phyloP scores from a whole-genome alignment of 78 protist genomes.

The Salpingoeca rosetta region DNA sequence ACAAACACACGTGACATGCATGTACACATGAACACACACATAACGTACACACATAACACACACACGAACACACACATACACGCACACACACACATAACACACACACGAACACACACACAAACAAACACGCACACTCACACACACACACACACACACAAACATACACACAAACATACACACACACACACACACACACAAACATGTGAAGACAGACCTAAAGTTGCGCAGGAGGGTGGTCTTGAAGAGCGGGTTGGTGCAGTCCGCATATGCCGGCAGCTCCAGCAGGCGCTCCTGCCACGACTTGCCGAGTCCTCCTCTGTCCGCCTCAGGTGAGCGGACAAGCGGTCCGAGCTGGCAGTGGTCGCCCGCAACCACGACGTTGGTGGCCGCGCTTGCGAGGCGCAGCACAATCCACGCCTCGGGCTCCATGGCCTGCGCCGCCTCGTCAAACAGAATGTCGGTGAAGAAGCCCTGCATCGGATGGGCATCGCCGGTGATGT shows the following conservation, averaged over 20 bases:
- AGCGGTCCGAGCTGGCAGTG: constrained; percentile 11
- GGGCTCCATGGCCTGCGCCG: constrained; percentile 12
- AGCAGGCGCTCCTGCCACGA: constrained; percentile 10
- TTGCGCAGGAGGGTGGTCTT: too few species aligned
- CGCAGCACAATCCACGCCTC: not conserved
- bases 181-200: too few species aligned
- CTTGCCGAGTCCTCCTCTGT: not conserved
- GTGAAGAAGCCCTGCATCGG: not conserved
- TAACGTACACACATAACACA: too few species aligned
- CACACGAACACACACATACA: too few species aligned
- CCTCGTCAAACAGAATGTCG: constrained; percentile 1
- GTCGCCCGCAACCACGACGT: constrained; percentile 5
- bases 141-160: too few species aligned
- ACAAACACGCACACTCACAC: too few species aligned
- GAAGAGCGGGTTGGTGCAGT: not conserved
- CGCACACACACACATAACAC: too few species aligned
- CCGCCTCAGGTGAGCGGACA: not conserved
- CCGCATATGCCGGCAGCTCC: not conserved
- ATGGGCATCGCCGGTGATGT: not conserved
- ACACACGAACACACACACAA: too few species aligned
- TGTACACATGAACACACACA: too few species aligned
- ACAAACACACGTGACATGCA: too few species aligned
- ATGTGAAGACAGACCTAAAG: too few species aligned
- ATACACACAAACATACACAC: too few species aligned
- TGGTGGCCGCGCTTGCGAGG: not conserved